Evolutionary conservation across 805 yeast genomes (phyloP).

Genomic region (Starmerella tilneyi): DNA sequence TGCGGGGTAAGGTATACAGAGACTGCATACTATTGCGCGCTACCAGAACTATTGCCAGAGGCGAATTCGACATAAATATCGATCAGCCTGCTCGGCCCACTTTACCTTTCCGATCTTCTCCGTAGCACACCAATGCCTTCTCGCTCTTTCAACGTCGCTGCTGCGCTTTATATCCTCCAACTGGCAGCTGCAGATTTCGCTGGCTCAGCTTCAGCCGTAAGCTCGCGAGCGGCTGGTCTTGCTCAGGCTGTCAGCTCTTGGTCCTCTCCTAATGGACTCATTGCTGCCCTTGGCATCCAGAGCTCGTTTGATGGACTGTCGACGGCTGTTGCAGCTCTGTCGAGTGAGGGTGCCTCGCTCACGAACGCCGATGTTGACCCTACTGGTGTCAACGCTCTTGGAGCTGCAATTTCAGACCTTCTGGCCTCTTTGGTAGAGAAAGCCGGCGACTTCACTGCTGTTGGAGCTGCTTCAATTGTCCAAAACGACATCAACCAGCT

Average conservation of each 20-base stretch:
- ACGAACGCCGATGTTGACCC: constrained; percentile 14
- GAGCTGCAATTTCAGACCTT: constrained; percentile 16
- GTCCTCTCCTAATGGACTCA: constrained; percentile 21
- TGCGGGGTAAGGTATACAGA: not conserved
- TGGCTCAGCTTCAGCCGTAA: constrained; percentile 10
- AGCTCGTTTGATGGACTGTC: constrained; percentile 14
- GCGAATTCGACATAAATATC: too few relatives aligned
- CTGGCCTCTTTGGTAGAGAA: constrained; percentile 22
- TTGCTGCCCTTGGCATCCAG: constrained; percentile 27
- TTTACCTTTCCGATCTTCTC: too few relatives aligned
- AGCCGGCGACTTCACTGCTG: constrained; percentile 23
- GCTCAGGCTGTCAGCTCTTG: constrained; percentile 15
- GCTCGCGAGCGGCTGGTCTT: constrained; percentile 9
- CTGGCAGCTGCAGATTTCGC: constrained; percentile 12
- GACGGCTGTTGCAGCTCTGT: constrained; percentile 16
- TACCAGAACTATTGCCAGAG: too few relatives aligned
- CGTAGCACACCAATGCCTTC: not conserved
- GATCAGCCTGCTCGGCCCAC: too few relatives aligned
- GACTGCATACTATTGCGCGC: too few relatives aligned
- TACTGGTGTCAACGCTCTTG: constrained; percentile 12
- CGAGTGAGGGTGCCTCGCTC: constrained; percentile 8
- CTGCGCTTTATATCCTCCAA: not conserved
- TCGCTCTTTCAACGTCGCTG: not conserved
- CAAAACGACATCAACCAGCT: constrained; percentile 16
- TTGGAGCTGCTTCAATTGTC: constrained; percentile 23